These are phyloP conservation scores for Globisporangium uncinulatum DNA, from an alignment of 352 stramenopile genomes.

Conservation along the genomic window DNA sequence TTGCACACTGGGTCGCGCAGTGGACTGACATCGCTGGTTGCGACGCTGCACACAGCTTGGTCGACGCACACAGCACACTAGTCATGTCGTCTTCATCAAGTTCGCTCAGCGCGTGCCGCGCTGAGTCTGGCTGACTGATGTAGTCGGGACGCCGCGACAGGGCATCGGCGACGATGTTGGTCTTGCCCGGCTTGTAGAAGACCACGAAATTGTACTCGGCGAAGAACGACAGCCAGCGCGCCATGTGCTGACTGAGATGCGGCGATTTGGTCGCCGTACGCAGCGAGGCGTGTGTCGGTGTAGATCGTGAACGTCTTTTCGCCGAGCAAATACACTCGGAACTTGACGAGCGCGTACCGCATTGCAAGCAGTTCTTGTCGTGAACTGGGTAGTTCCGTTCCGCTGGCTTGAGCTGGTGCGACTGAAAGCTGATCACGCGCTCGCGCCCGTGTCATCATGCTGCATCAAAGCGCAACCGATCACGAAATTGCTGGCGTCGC, in stretches of 20 bases:
- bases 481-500: slow-evolving; percentile 12
- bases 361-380: slow-evolving; percentile 15
- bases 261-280: not conserved
- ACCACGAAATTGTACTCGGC: too few relatives aligned
- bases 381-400: slow-evolving; percentile 9
- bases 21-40: too few relatives aligned
- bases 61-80: too few relatives aligned
- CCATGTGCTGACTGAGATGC: slow-evolving; percentile 13
- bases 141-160: too few relatives aligned
- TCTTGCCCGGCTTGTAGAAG: slow-evolving; percentile 17
- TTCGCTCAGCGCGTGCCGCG: too few relatives aligned
- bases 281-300: slow-evolving; percentile 16
- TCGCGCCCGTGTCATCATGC: not conserved
- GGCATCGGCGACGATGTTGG: slow-evolving; percentile 22
- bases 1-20: too few relatives aligned
- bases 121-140: too few relatives aligned
- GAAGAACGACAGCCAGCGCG: slow-evolving; percentile 16
- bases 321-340: slow-evolving; percentile 21
- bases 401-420: slow-evolving; percentile 16
- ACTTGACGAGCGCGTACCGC: slow-evolving; percentile 23
- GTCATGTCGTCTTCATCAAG: too few relatives aligned
- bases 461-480: slow-evolving; percentile 12
- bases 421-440: slow-evolving; percentile 13
- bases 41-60: too few relatives aligned
- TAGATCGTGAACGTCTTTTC: slow-evolving; percentile 17